Conservation (phyloP, 1,284 basidiomycete species). For the Sanghuangporus weigelae region DNA sequence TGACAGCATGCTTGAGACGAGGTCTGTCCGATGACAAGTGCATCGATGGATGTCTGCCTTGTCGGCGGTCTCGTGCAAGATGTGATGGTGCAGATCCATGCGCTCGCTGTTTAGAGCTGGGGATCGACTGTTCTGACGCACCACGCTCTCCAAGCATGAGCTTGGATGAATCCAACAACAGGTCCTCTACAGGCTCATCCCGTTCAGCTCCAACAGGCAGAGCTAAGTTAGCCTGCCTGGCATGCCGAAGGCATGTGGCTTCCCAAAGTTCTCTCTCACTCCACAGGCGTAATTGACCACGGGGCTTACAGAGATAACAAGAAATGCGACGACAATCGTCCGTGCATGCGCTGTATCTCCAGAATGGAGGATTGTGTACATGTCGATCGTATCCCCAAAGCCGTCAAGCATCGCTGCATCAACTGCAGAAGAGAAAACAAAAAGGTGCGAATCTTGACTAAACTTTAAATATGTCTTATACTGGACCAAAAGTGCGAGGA, state of each 20-base stretch:
- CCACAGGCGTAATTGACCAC: background rate
- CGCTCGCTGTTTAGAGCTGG: conserved; percentile 39
- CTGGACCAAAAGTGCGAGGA: conserved; percentile 42
- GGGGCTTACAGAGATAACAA: conserved; percentile 41
- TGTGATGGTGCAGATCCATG: conserved; percentile 58
- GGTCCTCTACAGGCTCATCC: background rate
- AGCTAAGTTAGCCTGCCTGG: conserved; percentile 50
- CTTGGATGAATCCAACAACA: conserved; percentile 23
- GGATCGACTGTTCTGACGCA: conserved; percentile 40
- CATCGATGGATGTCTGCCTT: conserved; percentile 47
- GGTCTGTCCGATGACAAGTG: conserved; percentile 41
- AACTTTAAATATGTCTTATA: background rate
- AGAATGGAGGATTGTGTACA: conserved; percentile 51
- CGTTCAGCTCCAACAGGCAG: conserved; percentile 33
- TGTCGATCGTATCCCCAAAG: conserved; percentile 45
- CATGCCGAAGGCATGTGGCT: conserved; percentile 36
- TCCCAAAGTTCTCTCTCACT: background rate
- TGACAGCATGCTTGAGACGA: conserved; percentile 45
- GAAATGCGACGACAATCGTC: conserved; percentile 57
- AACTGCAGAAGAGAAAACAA: conserved; percentile 46
- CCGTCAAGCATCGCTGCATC: conserved; percentile 51
- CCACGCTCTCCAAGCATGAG: background rate
- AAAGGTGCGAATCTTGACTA: conserved; percentile 18
- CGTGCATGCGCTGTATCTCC: conserved; percentile 50
- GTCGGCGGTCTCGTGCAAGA: conserved; percentile 44